Evolutionary conservation across 2,329 filamentous ascomycete species (phyloP).

Genomic region (Diaporthe vaccinii): DNA sequence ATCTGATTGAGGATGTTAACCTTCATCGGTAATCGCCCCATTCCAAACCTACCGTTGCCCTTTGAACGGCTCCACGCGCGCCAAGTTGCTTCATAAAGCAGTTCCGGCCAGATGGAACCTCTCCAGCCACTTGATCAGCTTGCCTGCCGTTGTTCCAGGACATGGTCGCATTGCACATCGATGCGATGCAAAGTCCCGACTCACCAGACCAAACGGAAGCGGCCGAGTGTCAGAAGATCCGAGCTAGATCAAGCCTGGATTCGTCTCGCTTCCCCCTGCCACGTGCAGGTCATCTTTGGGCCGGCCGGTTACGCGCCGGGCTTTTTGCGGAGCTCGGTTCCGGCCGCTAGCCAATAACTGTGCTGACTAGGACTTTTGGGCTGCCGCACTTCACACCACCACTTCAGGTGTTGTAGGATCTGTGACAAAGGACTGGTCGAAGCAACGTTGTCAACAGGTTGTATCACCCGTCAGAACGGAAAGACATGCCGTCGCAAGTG

Average conservation of each 20-base stretch:
- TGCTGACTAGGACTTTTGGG: conserved; percentile 1
- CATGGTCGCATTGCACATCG: not conserved
- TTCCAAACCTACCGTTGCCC: not conserved
- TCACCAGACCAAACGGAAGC: not conserved
- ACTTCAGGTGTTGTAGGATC: conserved; percentile 10
- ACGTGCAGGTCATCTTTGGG: not conserved
- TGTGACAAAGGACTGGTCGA: conserved; percentile 13
- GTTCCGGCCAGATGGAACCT: not conserved
- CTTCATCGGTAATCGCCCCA: too few relatives aligned
- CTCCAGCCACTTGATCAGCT: not conserved
- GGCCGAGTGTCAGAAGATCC: not conserved
- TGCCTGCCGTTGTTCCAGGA: not conserved
- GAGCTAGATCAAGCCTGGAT: not conserved
- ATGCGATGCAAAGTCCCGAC: not conserved
- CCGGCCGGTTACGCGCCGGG: not conserved
- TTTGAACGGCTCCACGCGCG: not conserved
- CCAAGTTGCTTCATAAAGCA: not conserved
- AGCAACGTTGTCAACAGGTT: conserved; percentile 34
- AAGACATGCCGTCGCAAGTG: not conserved
- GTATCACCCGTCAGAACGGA: not conserved
- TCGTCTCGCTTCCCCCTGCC: not conserved
- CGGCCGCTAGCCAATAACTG: conserved; percentile 17
- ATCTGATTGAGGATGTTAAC: not conserved
- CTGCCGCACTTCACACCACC: conserved; percentile 32
- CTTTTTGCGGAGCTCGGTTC: conserved; percentile 22